phyloP scores from a whole-genome alignment of 176 grass and related monocot genomes.

The Eremochloa ophiuroides region DNA sequence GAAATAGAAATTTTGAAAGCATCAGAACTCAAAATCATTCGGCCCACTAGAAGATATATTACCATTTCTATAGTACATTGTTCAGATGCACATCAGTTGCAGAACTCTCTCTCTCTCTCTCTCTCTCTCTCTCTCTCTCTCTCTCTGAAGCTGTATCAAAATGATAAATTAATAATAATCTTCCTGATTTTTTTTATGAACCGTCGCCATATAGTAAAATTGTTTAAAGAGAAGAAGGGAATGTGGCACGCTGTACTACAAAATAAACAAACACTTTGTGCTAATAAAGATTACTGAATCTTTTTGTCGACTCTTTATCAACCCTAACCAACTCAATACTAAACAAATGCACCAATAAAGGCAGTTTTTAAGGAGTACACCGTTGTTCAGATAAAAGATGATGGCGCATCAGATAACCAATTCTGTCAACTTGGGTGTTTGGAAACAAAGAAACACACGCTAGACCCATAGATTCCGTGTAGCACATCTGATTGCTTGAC shows the following conservation, averaged over 20 bases:
- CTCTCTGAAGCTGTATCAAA: neutral
- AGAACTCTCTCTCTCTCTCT: neutral
- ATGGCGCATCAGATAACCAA: neutral
- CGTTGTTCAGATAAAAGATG: neutral
- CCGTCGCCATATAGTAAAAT: too few species aligned
- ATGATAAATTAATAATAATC: too few species aligned
- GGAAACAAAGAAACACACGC: neutral
- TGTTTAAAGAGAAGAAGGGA: slow-evolving; percentile 5
- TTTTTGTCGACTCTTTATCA: slow-evolving; percentile 33
- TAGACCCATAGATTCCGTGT: slow-evolving; percentile 15
- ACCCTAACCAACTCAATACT: slow-evolving; percentile 1
- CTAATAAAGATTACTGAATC: neutral
- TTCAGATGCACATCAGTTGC: neutral
- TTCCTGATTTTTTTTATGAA: neutral
- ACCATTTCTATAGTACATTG: neutral
- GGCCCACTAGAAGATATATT: neutral
- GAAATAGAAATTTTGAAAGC: neutral
- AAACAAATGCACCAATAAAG: slow-evolving; percentile 14
- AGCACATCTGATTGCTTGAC: slow-evolving; percentile 33
- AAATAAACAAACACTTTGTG: neutral
- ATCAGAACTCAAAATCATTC: neutral
- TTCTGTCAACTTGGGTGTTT: neutral
- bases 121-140: neutral
- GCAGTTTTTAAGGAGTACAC: neutral
- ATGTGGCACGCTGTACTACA: slow-evolving; percentile 13